Conservation (phyloP, 257 asterid species). For the Solanum chiquidenum region DNA sequence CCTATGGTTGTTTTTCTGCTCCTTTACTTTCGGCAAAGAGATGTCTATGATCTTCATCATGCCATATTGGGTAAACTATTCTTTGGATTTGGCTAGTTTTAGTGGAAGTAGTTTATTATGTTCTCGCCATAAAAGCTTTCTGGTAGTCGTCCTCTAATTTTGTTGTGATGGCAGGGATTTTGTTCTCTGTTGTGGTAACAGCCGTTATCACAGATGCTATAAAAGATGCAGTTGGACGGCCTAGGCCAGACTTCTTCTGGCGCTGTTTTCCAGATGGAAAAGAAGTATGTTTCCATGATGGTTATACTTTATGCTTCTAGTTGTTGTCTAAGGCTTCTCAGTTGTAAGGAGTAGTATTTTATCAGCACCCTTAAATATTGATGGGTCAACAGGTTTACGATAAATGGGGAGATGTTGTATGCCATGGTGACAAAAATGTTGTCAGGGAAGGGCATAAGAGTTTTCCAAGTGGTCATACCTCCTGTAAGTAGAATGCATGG, state of each 20-base stretch:
- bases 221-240: constrained; percentile 80
- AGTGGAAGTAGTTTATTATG: not conserved
- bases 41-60: constrained; percentile 84
- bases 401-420: constrained; percentile 62
- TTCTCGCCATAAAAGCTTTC: not conserved
- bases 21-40: constrained; percentile 55
- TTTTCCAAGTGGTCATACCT: constrained; percentile 89
- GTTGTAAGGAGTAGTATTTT: not conserved
- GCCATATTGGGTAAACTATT: constrained; percentile 50
- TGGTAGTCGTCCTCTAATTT: not conserved
- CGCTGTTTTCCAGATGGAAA: constrained; percentile 91
- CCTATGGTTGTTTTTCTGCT: constrained; percentile 53
- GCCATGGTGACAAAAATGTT: constrained; percentile 48
- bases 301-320: not conserved
- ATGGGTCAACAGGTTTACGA: constrained; percentile 45
- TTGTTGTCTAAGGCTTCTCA: not conserved
- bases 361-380: not conserved
- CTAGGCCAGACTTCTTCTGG: constrained; percentile 96
- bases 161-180: constrained; percentile 35
- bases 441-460: constrained; percentile 68
- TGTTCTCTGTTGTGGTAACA: constrained; percentile 52
- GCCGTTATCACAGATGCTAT: constrained; percentile 60
- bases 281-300: constrained; percentile 39
- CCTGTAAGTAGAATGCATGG: constrained; percentile 42
- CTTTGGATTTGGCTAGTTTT: not conserved